Evolutionary conservation across 352 stramenopile genomes (phyloP).

Genomic region (Hyaloperonospora arabidopsidis): DNA sequence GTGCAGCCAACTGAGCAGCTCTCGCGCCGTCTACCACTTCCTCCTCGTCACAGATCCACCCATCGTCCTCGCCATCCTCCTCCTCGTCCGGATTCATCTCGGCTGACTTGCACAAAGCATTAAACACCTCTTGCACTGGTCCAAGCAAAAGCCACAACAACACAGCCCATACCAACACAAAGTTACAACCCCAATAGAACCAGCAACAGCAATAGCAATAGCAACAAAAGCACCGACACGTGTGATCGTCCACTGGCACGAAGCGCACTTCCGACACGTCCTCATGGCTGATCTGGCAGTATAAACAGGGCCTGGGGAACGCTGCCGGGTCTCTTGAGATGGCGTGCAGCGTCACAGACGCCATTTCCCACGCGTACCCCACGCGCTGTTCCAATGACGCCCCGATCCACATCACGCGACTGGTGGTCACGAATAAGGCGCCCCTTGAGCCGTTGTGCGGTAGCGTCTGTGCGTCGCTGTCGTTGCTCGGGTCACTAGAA

Average conservation of each 20-base stretch:
- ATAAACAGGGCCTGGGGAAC: slow-evolving; percentile 65
- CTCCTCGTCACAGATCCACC: slow-evolving; percentile 79
- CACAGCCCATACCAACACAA: neutral
- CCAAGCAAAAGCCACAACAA: neutral
- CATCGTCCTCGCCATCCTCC: slow-evolving; percentile 41
- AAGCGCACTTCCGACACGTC: slow-evolving; percentile 71
- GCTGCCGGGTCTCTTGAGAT: slow-evolving; percentile 60
- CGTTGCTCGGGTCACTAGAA: slow-evolving; percentile 16
- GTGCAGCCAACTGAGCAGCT: slow-evolving; percentile 48
- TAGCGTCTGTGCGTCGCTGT: slow-evolving; percentile 16
- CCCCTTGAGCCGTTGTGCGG: slow-evolving; percentile 15
- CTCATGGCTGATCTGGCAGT: slow-evolving; percentile 73
- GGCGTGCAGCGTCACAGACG: slow-evolving; percentile 57
- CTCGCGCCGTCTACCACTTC: slow-evolving; percentile 62
- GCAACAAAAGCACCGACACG: slow-evolving; percentile 31
- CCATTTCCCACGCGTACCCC: slow-evolving; percentile 73
- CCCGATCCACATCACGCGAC: slow-evolving; percentile 60
- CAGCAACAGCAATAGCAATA: slow-evolving; percentile 1
- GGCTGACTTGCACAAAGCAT: slow-evolving; percentile 69
- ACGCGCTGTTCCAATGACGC: slow-evolving; percentile 28
- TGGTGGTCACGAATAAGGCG: slow-evolving; percentile 31
- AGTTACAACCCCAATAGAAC: slow-evolving; percentile 2
- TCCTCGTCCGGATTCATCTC: slow-evolving; percentile 78
- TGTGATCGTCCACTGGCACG: slow-evolving; percentile 54
- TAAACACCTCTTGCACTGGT: slow-evolving; percentile 65